Evolutionary conservation across 1,284 basidiomycete genomes (phyloP), one percentile per base, ranked within the genome.

Genomic region (Anthracocystis setariae): DNA sequence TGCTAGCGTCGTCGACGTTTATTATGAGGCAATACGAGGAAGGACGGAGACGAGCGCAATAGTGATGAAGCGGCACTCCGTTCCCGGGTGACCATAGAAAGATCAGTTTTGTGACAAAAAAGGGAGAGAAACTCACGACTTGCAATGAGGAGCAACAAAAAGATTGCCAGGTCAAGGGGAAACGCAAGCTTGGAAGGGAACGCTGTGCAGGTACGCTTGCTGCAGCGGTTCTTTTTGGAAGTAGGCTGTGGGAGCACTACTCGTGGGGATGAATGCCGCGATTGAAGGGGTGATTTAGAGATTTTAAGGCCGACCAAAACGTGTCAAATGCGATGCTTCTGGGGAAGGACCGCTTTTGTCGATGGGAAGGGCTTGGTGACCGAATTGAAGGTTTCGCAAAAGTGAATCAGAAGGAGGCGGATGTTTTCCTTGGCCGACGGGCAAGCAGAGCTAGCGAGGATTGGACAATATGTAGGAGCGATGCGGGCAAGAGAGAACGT

Each of bases 1-100:
- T 60, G 63, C 57, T 66, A 55, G 63, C 57, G 63, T 66, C 63
- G 63, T 66, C 53, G 45, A 66, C 57, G 63, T 60, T 24, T 29
- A 60, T 57, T 66, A 55, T 58, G 42, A 65, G 54, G 38, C 51
- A 48, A 52, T 32, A 33, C 56, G 39, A 44, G 44, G 35, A 24
- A n/a, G 39, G 20, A 21, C 18, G 44, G 49, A n/a, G 17, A 17
- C 8, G 15, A 21, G 13, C 18, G 12, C 29, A 37, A 4, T 29
- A 8, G 46, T 2, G 15, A 21, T 17, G 35, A 50, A 49, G 20
- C 46, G 40, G 39, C 29, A 12, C n/a, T 37, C 29, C 38, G 24
- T 27, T 21, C 17, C 23, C 4, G 32, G 47, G 40, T 5, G 18
- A 29, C 32, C 47, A 39, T 46, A 29, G 27, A 45, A 46, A 15